Evolutionary conservation across 257 asterid species (phyloP), one percentile per base, ranked within the genome.

Genomic region (Craterostigma plantagineum): DNA sequence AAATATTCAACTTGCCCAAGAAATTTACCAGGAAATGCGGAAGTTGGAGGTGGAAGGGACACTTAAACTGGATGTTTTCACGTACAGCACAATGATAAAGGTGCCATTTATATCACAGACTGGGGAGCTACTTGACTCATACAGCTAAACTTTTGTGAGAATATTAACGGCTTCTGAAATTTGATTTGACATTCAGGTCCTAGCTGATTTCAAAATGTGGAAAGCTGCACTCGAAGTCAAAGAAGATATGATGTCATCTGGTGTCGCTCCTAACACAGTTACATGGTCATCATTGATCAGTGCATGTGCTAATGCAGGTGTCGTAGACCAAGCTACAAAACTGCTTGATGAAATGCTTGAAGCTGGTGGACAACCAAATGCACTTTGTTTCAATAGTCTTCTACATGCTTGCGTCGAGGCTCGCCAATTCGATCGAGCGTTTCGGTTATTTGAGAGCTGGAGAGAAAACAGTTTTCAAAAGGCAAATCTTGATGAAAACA

Each of bases 201-300:
- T 86, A 64, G 95, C 97, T 45, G 93, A 76, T 65, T 87, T 93
- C 62, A 78, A 73, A 75, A 67, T 75, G 91, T 86, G 92, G 95
- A 63, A 63, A 58, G 61, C 46, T 68, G 93, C 97, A n/a, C 66
- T 86, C 16, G 70, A 66, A 60, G 59, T 81, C 60, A 86, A 86
- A 69, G 81, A 73, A 67, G 85, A 86, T 55, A 86, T 86, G 95
- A 63, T 60, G 49, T 54, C 66, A 17, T 70, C 79, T 49, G 76
- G 93, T 45, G 78, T 86, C 63, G 53, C 52, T 66, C 97, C 84
- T 55, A 70, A 78, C 63, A 61, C 68, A 38, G 60, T 86, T 46
- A 73, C 93, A 16, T 86, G 97, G 97, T 69, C 84, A 58, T 73
- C 97, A 23, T 65, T 81, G 84, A 73, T 86, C 64, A 78, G 73